Base-by-base conservation (phyloP, 805 yeast species). In the Kluyveromyces nonfermentans region DNA sequence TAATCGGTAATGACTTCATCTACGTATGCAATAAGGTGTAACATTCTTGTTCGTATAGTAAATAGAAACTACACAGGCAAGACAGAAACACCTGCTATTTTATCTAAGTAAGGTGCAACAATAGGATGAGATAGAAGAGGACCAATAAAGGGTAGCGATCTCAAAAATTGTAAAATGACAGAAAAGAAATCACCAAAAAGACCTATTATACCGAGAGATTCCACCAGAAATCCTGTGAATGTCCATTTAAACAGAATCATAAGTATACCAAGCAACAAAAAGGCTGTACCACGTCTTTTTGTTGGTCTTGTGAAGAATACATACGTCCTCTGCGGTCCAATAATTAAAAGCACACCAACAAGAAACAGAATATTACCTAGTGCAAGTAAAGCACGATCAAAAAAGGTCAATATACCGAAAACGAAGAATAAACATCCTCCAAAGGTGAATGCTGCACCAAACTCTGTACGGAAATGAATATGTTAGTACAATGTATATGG, bases 111-210 rank as follows among this genome's bases (percentile, higher is more conserved):
- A 15, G 97, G 97, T 4, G 96, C 95, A 25, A 93, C 65, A 7
- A 67, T 63, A 1, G 97, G 97, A 58, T 82, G 78, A 31, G 88
- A 80, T 43, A 93, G 72, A 5, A 88, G 46, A 20, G 94, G 89
- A 1, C 97, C 97, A 48, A 93, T 79, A 46, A 84, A 60, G 2
- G 98, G 98, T 54, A 90, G 63, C 5, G 94, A 82, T 62, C 97
- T 74, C 55, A 90, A 71, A 58, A 93, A 90, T 52, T 85, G 83
- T 10, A 90, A 76, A 37, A 93, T 80, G 10, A 94, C 85, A 20
- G 94, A 87, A 57, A 90, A 85, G 63, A 93, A 89, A 64, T 93
- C 97, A 32, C 88, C 98, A 66, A 93, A 90, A 32, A 90, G 69
- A 7, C 86, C 89, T 47, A 90, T 65, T 20, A 90, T 86, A n/a